Conservation (phyloP, 208 protist genomes). For the Leishmania martiniquensis region DNA sequence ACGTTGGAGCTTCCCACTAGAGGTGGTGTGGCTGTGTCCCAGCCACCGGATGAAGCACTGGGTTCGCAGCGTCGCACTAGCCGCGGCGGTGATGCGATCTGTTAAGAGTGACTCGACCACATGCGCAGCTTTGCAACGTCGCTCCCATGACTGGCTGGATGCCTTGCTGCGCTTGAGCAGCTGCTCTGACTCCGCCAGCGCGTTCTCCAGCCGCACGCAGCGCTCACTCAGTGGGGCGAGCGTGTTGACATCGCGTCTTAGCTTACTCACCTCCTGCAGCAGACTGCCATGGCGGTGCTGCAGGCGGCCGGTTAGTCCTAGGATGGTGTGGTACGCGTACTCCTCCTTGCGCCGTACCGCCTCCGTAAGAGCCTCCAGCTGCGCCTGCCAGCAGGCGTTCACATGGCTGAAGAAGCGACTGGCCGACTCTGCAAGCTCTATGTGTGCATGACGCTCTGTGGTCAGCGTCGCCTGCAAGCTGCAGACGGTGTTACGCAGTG, state of each 20-base stretch:
- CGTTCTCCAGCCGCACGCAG: conserved; percentile 31
- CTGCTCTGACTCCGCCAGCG: conserved; percentile 12
- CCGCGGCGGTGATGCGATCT: conserved; percentile 7
- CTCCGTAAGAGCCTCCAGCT: conserved; percentile 1
- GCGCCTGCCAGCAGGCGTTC: conserved; percentile 15
- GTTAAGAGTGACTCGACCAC: conserved; percentile 18
- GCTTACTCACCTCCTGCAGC: conserved; percentile 16
- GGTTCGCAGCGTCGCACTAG: conserved; percentile 9
- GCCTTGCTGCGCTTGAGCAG: conserved; percentile 20
- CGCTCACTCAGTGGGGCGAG: conserved; percentile 41
- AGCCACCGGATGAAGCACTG: conserved; percentile 31
- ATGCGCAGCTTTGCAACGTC: neutral
- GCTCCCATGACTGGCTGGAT: conserved; percentile 1
- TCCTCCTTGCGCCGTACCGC: conserved; percentile 19
- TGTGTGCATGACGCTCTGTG: neutral
- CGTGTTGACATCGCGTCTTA: conserved; percentile 24
- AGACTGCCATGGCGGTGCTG: conserved; percentile 18
- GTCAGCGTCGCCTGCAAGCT: conserved; percentile 23
- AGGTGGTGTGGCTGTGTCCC: neutral
- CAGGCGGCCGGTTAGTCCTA: conserved; percentile 22
- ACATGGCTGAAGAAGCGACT: neutral
- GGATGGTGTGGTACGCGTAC: conserved; percentile 1
- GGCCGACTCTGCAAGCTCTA: neutral
- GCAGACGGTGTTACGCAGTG: conserved; percentile 20
- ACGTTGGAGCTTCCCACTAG: neutral